A percentile compares a stretch with the other conserved stretches of the same genome.
Evolutionary conservation across 1,284 basidiomycete species (phyloP).

Genomic region (Trametes sp.): DNA sequence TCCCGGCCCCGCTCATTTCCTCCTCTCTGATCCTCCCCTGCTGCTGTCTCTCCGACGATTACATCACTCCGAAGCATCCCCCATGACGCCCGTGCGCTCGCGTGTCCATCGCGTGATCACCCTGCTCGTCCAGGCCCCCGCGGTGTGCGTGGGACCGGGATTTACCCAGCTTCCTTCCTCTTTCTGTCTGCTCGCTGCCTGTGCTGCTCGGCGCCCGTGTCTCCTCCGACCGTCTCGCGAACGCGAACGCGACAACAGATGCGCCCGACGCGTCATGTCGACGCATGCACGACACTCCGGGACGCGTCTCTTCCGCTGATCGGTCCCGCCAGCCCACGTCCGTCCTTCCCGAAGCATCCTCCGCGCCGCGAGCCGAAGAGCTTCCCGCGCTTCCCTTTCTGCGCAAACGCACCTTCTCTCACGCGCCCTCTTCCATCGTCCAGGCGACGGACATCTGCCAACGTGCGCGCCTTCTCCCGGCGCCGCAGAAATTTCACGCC

Average conservation of each 20-base stretch:
- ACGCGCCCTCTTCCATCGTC: conserved; percentile 27
- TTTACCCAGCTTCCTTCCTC: conserved; percentile 4
- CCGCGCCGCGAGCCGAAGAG: conserved; percentile 17
- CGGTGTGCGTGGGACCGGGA: not conserved
- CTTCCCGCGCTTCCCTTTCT: conserved; percentile 22
- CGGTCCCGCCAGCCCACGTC: conserved; percentile 27
- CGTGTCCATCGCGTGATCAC: conserved; percentile 30
- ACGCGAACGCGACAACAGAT: not conserved
- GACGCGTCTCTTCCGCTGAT: conserved; percentile 30
- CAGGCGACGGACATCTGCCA: conserved; percentile 34
- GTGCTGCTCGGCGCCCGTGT: not conserved
- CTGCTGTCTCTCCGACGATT: conserved; percentile 15
- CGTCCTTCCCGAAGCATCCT: conserved; percentile 18
- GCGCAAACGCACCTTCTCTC: not conserved
- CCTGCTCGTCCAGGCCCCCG: conserved; percentile 4
- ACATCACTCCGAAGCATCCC: conserved; percentile 29
- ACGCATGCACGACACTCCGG: conserved; percentile 1
- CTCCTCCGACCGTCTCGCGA: not conserved
- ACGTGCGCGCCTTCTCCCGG: conserved; percentile 14
- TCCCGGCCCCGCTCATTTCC: conserved; percentile 23
- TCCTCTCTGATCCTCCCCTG: conserved; percentile 13
- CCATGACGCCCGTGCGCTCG: conserved; percentile 26
- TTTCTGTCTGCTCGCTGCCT: not conserved
- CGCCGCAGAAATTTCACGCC: conserved; percentile 19
- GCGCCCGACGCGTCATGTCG: not conserved